These are phyloP conservation scores for Ajuga chamaepitys DNA, from an alignment of 257 asterid genomes.

Conservation along the genomic window DNA sequence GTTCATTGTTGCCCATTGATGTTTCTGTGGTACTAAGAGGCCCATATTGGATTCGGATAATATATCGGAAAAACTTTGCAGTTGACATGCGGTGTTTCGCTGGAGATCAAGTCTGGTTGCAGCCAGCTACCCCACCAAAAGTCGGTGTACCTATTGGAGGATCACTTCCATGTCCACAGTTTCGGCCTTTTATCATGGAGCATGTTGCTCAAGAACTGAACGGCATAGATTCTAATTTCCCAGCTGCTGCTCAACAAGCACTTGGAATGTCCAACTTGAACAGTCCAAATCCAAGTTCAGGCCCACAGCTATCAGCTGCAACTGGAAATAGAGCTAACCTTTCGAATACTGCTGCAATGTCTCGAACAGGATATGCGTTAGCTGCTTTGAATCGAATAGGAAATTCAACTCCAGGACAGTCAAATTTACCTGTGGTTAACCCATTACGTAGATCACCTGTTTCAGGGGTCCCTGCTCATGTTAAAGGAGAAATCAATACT, in stretches of 20 bases:
- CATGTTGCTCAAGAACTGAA: constrained; percentile 98
- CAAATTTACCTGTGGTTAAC: constrained; percentile 43
- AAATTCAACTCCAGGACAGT: constrained; percentile 56
- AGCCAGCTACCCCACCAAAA: constrained; percentile 99
- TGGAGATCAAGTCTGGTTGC: constrained; percentile 99
- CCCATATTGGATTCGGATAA: constrained; percentile 97
- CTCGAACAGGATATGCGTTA: constrained; percentile 66
- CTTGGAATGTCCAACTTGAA: constrained; percentile 55
- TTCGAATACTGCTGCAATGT: constrained; percentile 40
- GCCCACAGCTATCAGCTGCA: constrained; percentile 48
- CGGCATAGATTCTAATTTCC: constrained; percentile 79
- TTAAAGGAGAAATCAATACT: constrained; percentile 93
- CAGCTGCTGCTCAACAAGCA: constrained; percentile 79
- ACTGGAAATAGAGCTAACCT: constrained; percentile 60
- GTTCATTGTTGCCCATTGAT: constrained; percentile 95
- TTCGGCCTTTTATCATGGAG: constrained; percentile 98
- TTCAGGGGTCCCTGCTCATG: constrained; percentile 92
- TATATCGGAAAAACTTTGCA: constrained; percentile 90
- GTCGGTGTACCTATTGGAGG: constrained; percentile 92
- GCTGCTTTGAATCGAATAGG: constrained; percentile 68
- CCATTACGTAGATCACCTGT: constrained; percentile 73
- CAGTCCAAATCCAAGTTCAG: constrained; percentile 45
- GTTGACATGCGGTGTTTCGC: constrained; percentile 99
- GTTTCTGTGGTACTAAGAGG: constrained; percentile 98
- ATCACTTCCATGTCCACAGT: constrained; percentile 97